Conservation (phyloP, 257 asterid genomes). For the Capsicum rhomboideum region DNA sequence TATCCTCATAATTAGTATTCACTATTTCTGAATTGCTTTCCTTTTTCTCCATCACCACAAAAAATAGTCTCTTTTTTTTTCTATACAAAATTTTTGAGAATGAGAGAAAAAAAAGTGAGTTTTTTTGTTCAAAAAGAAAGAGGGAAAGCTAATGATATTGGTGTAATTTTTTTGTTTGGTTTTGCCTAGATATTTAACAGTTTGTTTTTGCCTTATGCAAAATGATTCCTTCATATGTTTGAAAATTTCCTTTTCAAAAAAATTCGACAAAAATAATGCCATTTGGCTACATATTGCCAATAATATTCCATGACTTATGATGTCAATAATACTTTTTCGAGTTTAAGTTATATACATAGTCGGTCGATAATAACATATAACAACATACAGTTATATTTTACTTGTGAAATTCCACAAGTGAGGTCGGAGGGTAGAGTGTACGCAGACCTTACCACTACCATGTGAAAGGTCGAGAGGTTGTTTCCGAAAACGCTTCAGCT, state of each 20-base stretch:
- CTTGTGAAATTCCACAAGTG: too few relatives aligned
- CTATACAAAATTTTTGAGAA: background rate
- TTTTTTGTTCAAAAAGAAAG: background rate
- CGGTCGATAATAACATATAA: background rate
- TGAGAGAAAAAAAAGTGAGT: background rate
- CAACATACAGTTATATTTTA: too few relatives aligned
- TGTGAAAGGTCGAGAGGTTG: too few relatives aligned
- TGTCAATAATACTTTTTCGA: background rate
- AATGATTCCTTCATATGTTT: background rate
- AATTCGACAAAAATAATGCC: background rate
- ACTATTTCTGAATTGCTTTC: constrained; percentile 20
- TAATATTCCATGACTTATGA: background rate
- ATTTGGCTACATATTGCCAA: background rate
- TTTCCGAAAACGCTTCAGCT: too few relatives aligned
- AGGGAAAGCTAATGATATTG: background rate
- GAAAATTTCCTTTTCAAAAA: background rate
- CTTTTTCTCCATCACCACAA: constrained; percentile 12
- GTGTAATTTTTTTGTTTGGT: background rate
- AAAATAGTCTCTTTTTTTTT: background rate
- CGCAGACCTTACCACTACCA: too few relatives aligned
- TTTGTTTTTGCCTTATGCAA: background rate
- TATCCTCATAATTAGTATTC: constrained; percentile 3
- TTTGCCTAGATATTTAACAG: background rate
- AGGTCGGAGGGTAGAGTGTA: too few relatives aligned
- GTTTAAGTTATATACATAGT: background rate